Evolutionary conservation across 306 rosid species (phyloP).

Genomic region (Crataegus laevigata): DNA sequence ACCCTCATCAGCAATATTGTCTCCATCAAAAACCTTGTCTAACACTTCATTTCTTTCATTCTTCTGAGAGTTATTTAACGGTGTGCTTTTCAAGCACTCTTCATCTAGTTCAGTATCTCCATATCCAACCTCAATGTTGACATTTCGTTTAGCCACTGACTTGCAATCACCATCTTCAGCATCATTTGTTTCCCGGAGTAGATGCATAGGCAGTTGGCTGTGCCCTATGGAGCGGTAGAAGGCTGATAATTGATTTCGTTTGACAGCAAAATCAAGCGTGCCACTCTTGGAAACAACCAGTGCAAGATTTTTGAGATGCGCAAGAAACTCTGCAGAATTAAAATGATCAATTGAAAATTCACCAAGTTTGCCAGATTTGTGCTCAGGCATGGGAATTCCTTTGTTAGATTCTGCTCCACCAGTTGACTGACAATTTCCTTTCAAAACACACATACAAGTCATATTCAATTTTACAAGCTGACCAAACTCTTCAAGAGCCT

Average conservation of each 20-base stretch:
- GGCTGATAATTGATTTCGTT: conserved; percentile 34
- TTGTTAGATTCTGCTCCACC: conserved; percentile 9
- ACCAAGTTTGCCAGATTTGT: conserved; percentile 16
- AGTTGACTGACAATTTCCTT: not conserved
- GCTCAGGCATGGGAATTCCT: conserved; percentile 4
- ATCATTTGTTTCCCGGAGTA: conserved; percentile 21
- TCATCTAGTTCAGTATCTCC: not conserved
- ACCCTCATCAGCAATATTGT: not conserved
- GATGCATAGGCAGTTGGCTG: conserved; percentile 36
- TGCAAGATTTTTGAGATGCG: conserved; percentile 28
- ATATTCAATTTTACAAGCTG: conserved; percentile 30
- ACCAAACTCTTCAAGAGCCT: conserved; percentile 49
- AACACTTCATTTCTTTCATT: conserved; percentile 4
- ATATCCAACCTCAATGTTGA: not conserved
- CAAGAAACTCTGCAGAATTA: conserved; percentile 27
- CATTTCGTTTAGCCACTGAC: conserved; percentile 1
- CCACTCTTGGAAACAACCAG: conserved; percentile 23
- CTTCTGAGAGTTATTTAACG: not conserved
- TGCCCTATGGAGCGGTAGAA: conserved; percentile 36
- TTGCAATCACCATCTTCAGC: conserved; percentile 7
- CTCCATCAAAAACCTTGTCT: not conserved
- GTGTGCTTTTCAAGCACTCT: conserved; percentile 1
- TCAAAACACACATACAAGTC: conserved; percentile 29
- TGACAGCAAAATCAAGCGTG: conserved; percentile 27
- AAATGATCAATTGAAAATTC: conserved; percentile 29